phyloP scores from a whole-genome alignment of 257 asterid genomes.

The Petunia secreta region DNA sequence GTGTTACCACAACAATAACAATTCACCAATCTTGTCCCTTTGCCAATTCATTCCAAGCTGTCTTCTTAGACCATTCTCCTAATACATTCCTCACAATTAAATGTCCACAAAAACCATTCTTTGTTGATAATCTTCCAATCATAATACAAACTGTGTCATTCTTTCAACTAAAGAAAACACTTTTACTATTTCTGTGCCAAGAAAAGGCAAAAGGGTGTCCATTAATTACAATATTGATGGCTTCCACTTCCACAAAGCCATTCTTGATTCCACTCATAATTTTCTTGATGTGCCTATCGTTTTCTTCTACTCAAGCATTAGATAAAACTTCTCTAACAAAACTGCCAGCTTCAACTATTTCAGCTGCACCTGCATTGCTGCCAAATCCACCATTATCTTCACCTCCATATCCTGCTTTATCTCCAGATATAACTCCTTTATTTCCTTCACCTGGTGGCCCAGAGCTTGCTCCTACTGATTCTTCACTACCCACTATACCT shows the following conservation, averaged over 20 bases:
- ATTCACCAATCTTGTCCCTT: conserved; percentile 63
- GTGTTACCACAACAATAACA: conserved; percentile 45
- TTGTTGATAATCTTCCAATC: conserved; percentile 22
- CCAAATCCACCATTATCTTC: conserved; percentile 67
- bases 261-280: conserved; percentile 31
- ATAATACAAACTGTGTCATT: neutral
- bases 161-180: conserved; percentile 8
- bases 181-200: conserved; percentile 30
- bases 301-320: conserved; percentile 25
- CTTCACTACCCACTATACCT: conserved; percentile 72
- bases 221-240: conserved; percentile 53
- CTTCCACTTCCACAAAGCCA: conserved; percentile 32
- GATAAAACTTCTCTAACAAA: conserved; percentile 1
- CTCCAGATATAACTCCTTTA: conserved; percentile 81
- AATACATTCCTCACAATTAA: conserved; percentile 20
- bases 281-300: conserved; percentile 37
- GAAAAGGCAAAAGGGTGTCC: conserved; percentile 4
- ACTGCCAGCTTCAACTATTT: conserved; percentile 64
- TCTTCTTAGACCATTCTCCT: conserved; percentile 30
- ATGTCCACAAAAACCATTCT: conserved; percentile 31
- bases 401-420: conserved; percentile 45
- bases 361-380: conserved; percentile 81
- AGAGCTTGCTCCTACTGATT: conserved; percentile 68
- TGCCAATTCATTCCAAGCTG: conserved; percentile 49
- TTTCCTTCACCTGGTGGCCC: conserved; percentile 81